Base-by-base conservation (phyloP, 2,329 filamentous ascomycete species). In the Neopestalotiopsis sp. region DNA sequence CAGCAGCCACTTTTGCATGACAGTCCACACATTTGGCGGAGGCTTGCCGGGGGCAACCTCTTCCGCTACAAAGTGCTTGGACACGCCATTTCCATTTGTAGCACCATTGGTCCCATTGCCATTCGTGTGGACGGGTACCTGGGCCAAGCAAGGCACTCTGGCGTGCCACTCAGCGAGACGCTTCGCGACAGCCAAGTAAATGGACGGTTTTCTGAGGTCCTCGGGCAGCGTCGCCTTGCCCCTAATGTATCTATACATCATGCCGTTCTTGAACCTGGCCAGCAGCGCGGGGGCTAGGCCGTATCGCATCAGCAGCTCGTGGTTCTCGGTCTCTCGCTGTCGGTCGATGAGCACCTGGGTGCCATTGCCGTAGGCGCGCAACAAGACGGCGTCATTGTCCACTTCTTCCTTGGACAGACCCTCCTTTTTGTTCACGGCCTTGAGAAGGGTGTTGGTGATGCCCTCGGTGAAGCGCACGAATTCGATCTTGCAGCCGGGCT, bases 321-420 rank as follows among this genome's bases (percentile, higher is more conserved):
- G 96, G 78, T 91, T 91, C 75, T 90, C 86, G 1, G 86, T 88
- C 86, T 89, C 91, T 86, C 95, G 91, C 84, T 97, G 93, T 74
- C 96, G 92, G 83, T 99, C 96, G 82, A 99, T 99, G 75, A 99
- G 88, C 67, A 98, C 88, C 78, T 97, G 94, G 74, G 96, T 98
- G 72, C 95, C 94, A 79, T 96, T 91, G 75, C 96, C 96, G 81
- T 98, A 99, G 71, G 96, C 96, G 74, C 96, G 90, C 76, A 99
- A 88, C 72, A 99, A 86, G 73, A 98, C 89, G 42, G 96, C 93
- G 73, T 97, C 93, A 71, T 88, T 87, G 67, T 79, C 77, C 75
- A 92, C 84, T 75, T 93, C 85, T 68, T 90, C 85, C 69, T 89
- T 82, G 34, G 89, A 88, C 71, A 88, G 82, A 65, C 89, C 91